A percentile compares a stretch with the other conserved stretches of the same genome.
phyloP scores from a whole-genome alignment of 1,284 basidiomycete genomes.

The Moesziomyces aphidis region DNA sequence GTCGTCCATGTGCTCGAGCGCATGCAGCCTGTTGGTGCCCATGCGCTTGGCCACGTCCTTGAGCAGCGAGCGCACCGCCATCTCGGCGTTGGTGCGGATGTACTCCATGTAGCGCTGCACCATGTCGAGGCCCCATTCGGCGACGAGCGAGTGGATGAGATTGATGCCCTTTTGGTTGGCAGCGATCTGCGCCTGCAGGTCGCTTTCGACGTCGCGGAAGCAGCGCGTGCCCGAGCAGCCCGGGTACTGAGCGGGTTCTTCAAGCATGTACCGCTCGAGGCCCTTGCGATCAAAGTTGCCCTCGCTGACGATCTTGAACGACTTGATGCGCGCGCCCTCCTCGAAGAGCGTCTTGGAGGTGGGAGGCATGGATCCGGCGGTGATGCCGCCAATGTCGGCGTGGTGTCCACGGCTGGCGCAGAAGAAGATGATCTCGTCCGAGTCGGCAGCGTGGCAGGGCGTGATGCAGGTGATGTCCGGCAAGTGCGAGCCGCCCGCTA shows the following conservation, averaged over 20 bases:
- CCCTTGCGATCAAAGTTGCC: constrained; percentile 84
- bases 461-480: constrained; percentile 88
- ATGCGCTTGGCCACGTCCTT: constrained; percentile 77
- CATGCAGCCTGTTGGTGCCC: constrained; percentile 76
- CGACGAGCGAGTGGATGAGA: constrained; percentile 74
- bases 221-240: constrained; percentile 68
- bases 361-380: constrained; percentile 92
- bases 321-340: constrained; percentile 91
- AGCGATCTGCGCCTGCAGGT: constrained; percentile 94
- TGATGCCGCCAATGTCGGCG: constrained; percentile 76
- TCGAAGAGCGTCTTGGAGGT: constrained; percentile 89
- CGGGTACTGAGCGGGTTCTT: constrained; percentile 82
- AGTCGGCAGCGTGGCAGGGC: constrained; percentile 78
- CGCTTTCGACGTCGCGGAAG: constrained; percentile 87
- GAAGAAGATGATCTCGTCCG: constrained; percentile 85
- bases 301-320: constrained; percentile 89
- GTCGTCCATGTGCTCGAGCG: constrained; percentile 73
- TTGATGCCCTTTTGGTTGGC: constrained; percentile 89
- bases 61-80: constrained; percentile 85
- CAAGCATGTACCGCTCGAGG: constrained; percentile 82
- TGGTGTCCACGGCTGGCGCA: constrained; percentile 85
- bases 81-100: constrained; percentile 90
- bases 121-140: constrained; percentile 84
- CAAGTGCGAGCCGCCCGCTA: constrained; percentile 78
- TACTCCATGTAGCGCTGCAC: constrained; percentile 74